These are phyloP conservation scores for thale cress (Arabidopsis thaliana) DNA, from an alignment of 345 rosid genomes.

Conservation along the genomic window DNA sequence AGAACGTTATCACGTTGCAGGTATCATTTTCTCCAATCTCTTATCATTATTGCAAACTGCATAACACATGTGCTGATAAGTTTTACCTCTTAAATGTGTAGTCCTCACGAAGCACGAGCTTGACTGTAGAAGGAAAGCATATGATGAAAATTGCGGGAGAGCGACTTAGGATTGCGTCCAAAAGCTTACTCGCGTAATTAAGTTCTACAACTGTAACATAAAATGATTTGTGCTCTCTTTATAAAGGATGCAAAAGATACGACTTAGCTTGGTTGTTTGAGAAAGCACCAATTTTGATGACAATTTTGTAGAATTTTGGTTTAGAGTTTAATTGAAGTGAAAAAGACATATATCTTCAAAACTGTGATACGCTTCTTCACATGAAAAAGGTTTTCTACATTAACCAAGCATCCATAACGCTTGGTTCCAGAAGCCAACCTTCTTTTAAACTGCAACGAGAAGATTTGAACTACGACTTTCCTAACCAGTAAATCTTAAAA, in stretches of 20 bases:
- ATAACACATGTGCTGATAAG: background rate
- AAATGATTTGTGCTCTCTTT: background rate
- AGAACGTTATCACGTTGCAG: constrained; percentile 55
- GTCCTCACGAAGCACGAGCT: constrained; percentile 49
- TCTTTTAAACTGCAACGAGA: too few relatives aligned
- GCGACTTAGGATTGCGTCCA: constrained; percentile 49
- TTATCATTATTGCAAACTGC: constrained; percentile 8
- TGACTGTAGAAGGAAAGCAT: constrained; percentile 67
- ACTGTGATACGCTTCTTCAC: background rate
- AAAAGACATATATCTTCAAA: background rate
- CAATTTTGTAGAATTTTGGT: background rate
- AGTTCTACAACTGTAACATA: constrained; percentile 13
- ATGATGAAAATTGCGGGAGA: constrained; percentile 52
- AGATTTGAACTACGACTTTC: too few relatives aligned
- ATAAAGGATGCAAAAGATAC: background rate
- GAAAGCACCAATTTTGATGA: constrained; percentile 26
- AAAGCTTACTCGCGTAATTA: constrained; percentile 28
- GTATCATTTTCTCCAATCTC: constrained; percentile 47
- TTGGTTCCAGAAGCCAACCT: background rate
- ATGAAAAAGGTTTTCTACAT: background rate
- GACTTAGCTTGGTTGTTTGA: constrained; percentile 16
- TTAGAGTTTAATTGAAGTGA: background rate
- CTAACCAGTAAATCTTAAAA: too few relatives aligned
- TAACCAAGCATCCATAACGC: background rate
- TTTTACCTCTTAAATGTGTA: constrained; percentile 38